Percentiles rank a stretch among this genome's conserved stretches.
Evolutionary conservation across 2,329 filamentous ascomycete species (phyloP).

Genomic region (Pseudogymnoascus sp.): DNA sequence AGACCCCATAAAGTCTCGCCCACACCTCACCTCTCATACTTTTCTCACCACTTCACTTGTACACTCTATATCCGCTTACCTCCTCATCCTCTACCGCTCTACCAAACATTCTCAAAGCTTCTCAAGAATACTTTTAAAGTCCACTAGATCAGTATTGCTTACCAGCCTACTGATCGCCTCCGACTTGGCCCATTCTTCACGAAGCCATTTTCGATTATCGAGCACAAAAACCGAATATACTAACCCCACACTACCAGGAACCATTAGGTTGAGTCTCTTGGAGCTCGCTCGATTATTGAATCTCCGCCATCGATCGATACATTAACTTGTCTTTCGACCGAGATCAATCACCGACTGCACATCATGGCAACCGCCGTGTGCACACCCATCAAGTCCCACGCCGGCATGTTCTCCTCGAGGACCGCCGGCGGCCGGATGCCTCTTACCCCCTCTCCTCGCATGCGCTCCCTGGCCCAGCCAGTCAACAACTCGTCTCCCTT

Average conservation of each 20-base stretch:
- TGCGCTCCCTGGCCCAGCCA: constrained; percentile 48
- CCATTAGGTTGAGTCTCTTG: constrained; percentile 56
- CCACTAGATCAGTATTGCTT: constrained; percentile 43
- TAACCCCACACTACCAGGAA: constrained; percentile 47
- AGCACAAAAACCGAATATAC: constrained; percentile 42
- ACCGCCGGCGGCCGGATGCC: constrained; percentile 93
- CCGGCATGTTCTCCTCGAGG: constrained; percentile 83
- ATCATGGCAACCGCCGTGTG: constrained; percentile 82
- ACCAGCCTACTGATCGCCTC: constrained; percentile 39
- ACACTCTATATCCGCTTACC: constrained; percentile 28
- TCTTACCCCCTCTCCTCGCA: constrained; percentile 81
- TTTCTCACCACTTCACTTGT: constrained; percentile 27
- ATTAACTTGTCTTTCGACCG: constrained; percentile 45
- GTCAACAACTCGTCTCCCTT: constrained; percentile 63
- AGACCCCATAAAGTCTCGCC: constrained; percentile 34
- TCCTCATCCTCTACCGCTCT: constrained; percentile 32
- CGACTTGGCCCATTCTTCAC: constrained; percentile 40
- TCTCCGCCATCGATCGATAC: constrained; percentile 35
- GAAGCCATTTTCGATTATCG: constrained; percentile 39
- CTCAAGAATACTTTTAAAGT: constrained; percentile 28
- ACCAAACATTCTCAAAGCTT: constrained; percentile 25
- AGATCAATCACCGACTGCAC: constrained; percentile 37
- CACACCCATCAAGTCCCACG: constrained; percentile 91
- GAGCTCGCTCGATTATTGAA: constrained; percentile 42
- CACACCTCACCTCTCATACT: constrained; percentile 21